A percentile compares a stretch with the other conserved stretches of the same genome.
Conservation (phyloP, 2,329 filamentous ascomycete genomes). For the Sclerotinia glacialis region DNA sequence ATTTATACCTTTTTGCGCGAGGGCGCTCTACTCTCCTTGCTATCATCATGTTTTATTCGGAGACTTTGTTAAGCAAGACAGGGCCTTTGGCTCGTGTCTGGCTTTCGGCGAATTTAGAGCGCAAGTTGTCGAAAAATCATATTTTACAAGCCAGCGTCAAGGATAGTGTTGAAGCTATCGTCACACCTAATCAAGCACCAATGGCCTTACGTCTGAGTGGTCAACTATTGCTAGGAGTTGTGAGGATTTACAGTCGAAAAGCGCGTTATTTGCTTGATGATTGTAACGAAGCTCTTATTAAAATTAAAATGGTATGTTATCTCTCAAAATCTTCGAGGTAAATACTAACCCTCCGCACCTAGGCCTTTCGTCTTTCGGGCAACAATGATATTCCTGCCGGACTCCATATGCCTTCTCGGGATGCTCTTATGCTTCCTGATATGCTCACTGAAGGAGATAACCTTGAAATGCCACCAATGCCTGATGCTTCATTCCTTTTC, state of each 20-base stretch:
- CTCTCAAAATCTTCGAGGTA: neutral
- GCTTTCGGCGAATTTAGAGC: constrained; percentile 96
- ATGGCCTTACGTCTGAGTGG: constrained; percentile 93
- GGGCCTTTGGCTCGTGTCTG: constrained; percentile 96
- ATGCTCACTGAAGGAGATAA: constrained; percentile 89
- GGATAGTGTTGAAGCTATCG: constrained; percentile 92
- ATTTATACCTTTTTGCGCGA: neutral
- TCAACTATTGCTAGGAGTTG: constrained; percentile 90
- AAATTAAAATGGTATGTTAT: constrained; percentile 89
- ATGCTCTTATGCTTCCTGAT: constrained; percentile 85
- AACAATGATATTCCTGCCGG: constrained; percentile 93
- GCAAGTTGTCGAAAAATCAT: constrained; percentile 96
- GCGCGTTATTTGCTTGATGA: constrained; percentile 94
- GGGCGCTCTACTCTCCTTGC: constrained; percentile 6
- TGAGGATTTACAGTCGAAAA: constrained; percentile 96
- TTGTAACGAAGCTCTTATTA: constrained; percentile 94
- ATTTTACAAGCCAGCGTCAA: constrained; percentile 93
- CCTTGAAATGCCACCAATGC: constrained; percentile 72
- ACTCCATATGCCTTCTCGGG: constrained; percentile 75
- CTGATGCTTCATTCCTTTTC: constrained; percentile 81
- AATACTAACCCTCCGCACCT: constrained; percentile 40
- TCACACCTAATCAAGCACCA: constrained; percentile 86
- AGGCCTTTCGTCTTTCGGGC: constrained; percentile 92
- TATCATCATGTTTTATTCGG: constrained; percentile 89
- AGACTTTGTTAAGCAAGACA: constrained; percentile 92